Evolutionary conservation across 768 basidiomycete species (phyloP).

Genomic region (Fistulinella prunicolor): DNA sequence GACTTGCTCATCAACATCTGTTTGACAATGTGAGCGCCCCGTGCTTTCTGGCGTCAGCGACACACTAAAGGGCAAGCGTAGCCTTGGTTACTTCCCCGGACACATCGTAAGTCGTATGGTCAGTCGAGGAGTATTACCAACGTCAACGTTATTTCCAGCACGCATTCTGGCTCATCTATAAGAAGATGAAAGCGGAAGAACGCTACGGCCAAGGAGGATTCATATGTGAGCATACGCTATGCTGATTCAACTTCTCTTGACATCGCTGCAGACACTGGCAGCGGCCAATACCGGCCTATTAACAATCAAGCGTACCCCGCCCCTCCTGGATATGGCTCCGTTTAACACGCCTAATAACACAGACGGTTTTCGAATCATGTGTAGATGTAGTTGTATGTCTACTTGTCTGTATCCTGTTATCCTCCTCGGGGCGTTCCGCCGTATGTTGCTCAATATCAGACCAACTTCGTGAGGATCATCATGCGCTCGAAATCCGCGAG

Average conservation of each 20-base stretch:
- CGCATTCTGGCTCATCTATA: constrained; percentile 89
- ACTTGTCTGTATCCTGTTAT: constrained; percentile 3
- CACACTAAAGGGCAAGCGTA: constrained; percentile 23
- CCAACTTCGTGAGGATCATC: constrained; percentile 57
- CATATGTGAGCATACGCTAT: constrained; percentile 56
- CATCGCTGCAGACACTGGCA: constrained; percentile 33
- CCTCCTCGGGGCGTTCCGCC: background rate
- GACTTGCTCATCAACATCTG: constrained; percentile 84
- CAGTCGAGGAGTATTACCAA: background rate
- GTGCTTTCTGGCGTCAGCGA: background rate
- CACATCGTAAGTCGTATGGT: constrained; percentile 39
- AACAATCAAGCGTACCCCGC: constrained; percentile 17
- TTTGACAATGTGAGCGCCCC: constrained; percentile 61
- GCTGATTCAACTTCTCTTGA: background rate
- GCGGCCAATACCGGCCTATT: constrained; percentile 36
- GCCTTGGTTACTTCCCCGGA: constrained; percentile 76
- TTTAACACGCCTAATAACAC: constrained; percentile 18
- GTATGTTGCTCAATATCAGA: background rate
- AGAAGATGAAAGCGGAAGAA: constrained; percentile 85
- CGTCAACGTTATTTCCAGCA: constrained; percentile 42
- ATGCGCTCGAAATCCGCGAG: constrained; percentile 72
- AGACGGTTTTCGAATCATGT: too few relatives aligned
- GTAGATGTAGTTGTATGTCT: background rate
- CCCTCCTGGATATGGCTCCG: constrained; percentile 37
- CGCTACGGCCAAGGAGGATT: constrained; percentile 75